These are phyloP conservation scores for Xylariaceae sp. DNA, from an alignment of 2,329 filamentous ascomycete genomes.

Conservation along the genomic window DNA sequence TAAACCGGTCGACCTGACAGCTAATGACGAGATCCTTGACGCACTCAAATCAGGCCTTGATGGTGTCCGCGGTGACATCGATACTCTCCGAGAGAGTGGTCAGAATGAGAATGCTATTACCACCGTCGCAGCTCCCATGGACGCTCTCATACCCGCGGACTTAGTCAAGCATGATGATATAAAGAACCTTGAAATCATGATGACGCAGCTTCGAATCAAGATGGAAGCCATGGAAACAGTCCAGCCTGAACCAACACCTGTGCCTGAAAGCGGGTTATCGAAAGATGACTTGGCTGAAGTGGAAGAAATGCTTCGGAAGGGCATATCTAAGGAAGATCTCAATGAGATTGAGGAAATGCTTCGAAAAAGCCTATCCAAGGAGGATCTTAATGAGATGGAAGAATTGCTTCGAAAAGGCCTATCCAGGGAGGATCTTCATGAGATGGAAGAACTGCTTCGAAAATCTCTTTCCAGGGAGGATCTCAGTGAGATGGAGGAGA, in stretches of 20 bases:
- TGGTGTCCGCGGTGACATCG: constrained; percentile 77
- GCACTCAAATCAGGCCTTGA: constrained; percentile 84
- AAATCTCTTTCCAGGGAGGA: constrained; percentile 48
- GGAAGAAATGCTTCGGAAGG: constrained; percentile 58
- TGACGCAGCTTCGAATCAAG: constrained; percentile 82
- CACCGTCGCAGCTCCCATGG: constrained; percentile 55
- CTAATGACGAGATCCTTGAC: constrained; percentile 88
- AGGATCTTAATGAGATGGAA: constrained; percentile 48
- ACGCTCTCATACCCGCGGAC: constrained; percentile 56
- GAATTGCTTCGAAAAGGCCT: constrained; percentile 53
- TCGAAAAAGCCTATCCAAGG: constrained; percentile 51
- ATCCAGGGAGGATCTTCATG: constrained; percentile 54
- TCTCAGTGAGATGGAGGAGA: constrained; percentile 54
- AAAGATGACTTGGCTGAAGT: constrained; percentile 54
- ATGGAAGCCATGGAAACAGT: constrained; percentile 75
- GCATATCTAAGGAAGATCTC: constrained; percentile 55
- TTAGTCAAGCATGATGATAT: constrained; percentile 73
- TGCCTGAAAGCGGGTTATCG: constrained; percentile 46
- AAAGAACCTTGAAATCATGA: constrained; percentile 82
- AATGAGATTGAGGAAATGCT: constrained; percentile 57
- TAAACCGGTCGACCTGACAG: constrained; percentile 80
- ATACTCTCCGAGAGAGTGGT: constrained; percentile 68
- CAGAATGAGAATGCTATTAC: constrained; percentile 41
- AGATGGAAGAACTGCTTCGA: constrained; percentile 27
- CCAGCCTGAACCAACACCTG: constrained; percentile 45